Evolutionary conservation across 2,329 filamentous ascomycete genomes (phyloP).

Genomic region (Dothistroma septosporum): DNA sequence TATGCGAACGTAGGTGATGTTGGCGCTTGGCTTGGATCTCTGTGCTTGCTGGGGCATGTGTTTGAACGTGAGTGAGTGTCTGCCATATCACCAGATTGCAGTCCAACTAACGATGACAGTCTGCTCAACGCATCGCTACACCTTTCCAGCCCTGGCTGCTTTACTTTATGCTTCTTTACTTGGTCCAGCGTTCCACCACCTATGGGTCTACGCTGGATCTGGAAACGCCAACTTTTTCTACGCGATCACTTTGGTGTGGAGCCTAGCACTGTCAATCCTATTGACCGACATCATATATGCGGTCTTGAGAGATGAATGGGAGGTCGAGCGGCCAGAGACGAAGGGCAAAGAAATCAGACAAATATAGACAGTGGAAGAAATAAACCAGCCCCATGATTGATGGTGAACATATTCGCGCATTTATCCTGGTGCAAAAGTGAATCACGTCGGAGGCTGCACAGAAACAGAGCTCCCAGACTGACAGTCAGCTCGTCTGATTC

Average conservation of each 20-base stretch:
- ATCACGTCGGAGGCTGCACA: not conserved
- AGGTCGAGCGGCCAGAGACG: constrained; percentile 85
- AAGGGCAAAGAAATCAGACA: constrained; percentile 81
- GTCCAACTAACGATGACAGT: constrained; percentile 46
- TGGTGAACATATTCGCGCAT: not conserved
- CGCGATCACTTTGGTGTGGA: constrained; percentile 98
- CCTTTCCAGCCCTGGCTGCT: constrained; percentile 77
- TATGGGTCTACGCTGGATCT: constrained; percentile 97
- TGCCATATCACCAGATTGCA: not conserved
- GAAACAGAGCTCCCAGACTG: not conserved
- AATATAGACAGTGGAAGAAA: constrained; percentile 44
- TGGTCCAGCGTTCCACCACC: constrained; percentile 89
- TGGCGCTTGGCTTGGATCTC: constrained; percentile 74
- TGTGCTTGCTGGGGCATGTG: constrained; percentile 84
- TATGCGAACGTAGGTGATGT: constrained; percentile 92
- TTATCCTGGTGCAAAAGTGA: not conserved
- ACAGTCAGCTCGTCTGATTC: not conserved
- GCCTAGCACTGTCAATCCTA: constrained; percentile 78
- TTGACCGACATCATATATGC: constrained; percentile 87
- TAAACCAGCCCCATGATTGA: not conserved
- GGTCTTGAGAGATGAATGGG: constrained; percentile 86
- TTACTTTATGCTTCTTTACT: constrained; percentile 84
- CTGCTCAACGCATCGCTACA: constrained; percentile 68
- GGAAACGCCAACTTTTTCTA: constrained; percentile 99
- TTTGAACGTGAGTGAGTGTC: constrained; percentile 66